Conservation (phyloP, 345 rosid genomes). For the Moricandia arvensis region DNA sequence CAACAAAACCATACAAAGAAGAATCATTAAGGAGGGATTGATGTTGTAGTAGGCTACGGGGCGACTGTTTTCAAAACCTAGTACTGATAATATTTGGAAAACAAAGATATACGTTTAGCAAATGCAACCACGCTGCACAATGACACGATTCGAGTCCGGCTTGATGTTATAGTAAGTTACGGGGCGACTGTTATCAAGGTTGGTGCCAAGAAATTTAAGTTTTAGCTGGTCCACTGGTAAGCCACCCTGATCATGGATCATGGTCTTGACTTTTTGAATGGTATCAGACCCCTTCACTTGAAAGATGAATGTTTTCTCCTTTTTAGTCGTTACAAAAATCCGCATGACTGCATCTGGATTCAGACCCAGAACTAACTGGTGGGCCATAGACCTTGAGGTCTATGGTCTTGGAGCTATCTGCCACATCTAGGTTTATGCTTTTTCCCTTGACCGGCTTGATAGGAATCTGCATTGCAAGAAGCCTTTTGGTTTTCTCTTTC, state of each 20-base stretch:
- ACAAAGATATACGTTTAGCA: conserved; percentile 8
- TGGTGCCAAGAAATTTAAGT: conserved; percentile 6
- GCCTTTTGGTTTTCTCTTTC: not conserved
- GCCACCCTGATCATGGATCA: conserved; percentile 21
- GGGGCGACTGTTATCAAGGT: not conserved
- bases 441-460: not conserved
- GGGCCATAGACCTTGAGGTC: conserved; percentile 14
- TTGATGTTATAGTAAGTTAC: conserved; percentile 24
- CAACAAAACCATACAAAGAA: no score
- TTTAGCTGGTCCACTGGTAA: not conserved
- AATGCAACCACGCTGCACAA: conserved; percentile 7
- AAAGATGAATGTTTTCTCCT: conserved; percentile 5
- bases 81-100: not conserved
- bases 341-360: not conserved
- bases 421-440: conserved; percentile 10
- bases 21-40: no score
- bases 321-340: conserved; percentile 8
- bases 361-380: not conserved
- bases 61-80: no score
- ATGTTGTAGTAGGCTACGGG: no score
- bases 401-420: conserved; percentile 2
- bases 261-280: not conserved
- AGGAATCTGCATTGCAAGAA: not conserved
- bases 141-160: conserved; percentile 11
- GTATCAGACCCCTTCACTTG: conserved; percentile 17